Evolutionary conservation across 164 flowering plant species (phyloP), one percentile per base, ranked within the genome.

Genomic region (Liquidambar formosana): DNA sequence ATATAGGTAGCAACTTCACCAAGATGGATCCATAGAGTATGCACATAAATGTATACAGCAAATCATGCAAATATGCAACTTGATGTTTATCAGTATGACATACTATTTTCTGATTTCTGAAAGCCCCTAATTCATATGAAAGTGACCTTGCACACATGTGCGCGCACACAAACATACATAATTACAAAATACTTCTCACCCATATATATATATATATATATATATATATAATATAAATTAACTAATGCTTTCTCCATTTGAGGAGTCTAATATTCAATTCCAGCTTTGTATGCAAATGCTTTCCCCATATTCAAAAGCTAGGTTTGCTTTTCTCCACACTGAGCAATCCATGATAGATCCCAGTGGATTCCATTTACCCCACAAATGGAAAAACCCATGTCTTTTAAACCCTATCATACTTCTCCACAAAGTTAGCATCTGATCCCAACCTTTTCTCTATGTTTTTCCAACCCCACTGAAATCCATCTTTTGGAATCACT

Each of bases 401-500:
- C 58, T 57, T 33, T 46, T 48, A 62, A 27, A 49, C 52, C 64
- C 45, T 22, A 53, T 51, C 45, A 21, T 28, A 45, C 63, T 56
- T 61, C 45, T 14, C 5, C 10, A 45, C 41, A 65, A 65, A 19
- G 67, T 15, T 70, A 56, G 72, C 61, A 71, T 71, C 72, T 57
- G 75, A 71, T 76, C 66, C 75, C 53, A 16, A 19, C 25, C 28
- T 51, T 60, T 41, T 57, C 28, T 52, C 38, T 16, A n/a, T 59
- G 38, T 51, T 43, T 66, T 51, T 65, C 47, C 66, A 10, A 6
- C 64, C 58, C 63, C 56, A 54, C 57, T 53, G 13, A 51, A 43
- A 46, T 44, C 66, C 61, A 41, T 41, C 58, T 4, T 21, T 63
- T 59, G 68, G 71, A 65, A 57, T 63, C 69, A 70, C 74, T 76